Evolutionary conservation across 164 flowering plant genomes (phyloP).

Genomic region (Macadamia tetraphylla): DNA sequence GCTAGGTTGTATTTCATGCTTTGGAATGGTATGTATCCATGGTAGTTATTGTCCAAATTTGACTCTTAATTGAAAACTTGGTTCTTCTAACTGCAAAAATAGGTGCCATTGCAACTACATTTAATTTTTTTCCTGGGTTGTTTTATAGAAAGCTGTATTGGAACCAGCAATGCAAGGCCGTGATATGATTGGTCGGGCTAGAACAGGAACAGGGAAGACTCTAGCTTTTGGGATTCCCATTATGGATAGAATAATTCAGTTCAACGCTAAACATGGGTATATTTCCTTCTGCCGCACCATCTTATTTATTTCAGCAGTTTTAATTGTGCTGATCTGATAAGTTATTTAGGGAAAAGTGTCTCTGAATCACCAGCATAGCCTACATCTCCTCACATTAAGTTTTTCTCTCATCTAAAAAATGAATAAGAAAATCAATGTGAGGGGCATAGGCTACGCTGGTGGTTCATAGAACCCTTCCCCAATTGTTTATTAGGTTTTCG

Average conservation of each 20-base stretch:
- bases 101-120: not conserved
- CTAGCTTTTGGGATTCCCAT: slow-evolving; percentile 97
- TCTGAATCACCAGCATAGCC: no score
- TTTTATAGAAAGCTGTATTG: slow-evolving; percentile 74
- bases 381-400: no score
- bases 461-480: no score
- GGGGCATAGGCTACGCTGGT: no score
- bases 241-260: slow-evolving; percentile 67
- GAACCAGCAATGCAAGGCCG: slow-evolving; percentile 98
- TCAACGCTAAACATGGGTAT: slow-evolving; percentile 79
- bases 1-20: not conserved
- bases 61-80: not conserved
- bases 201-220: slow-evolving; percentile 96
- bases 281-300: slow-evolving; percentile 11
- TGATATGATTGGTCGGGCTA: slow-evolving; percentile 90
- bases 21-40: not conserved
- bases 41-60: not conserved
- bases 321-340: not conserved
- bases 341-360: not conserved
- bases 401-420: no score
- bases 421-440: no score
- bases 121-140: not conserved
- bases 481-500: not conserved
- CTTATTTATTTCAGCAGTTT: not conserved
- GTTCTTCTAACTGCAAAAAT: not conserved